A percentile compares a stretch with the other conserved stretches of the same genome.
Conservation (phyloP, 2,329 filamentous ascomycete genomes). For the Fonsecaea monophora region DNA sequence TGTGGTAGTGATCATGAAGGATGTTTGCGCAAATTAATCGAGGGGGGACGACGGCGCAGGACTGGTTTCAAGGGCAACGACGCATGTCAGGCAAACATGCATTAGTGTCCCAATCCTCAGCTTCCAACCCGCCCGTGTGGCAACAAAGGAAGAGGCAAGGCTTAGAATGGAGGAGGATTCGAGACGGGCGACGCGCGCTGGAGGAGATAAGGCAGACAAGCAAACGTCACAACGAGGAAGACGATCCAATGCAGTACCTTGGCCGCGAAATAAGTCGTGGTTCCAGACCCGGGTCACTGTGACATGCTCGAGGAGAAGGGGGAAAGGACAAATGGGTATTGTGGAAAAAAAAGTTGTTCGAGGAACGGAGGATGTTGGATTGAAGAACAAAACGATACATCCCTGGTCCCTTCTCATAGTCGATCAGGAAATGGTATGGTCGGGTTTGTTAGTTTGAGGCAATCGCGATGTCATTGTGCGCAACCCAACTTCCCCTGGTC, state of each 20-base stretch:
- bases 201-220: neutral
- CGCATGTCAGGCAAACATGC: constrained; percentile 32
- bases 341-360: constrained; percentile 2
- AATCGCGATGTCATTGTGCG: constrained; percentile 24
- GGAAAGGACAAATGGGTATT: neutral
- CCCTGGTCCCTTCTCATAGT: constrained; percentile 8
- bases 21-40: constrained; percentile 12
- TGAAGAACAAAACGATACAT: constrained; percentile 17
- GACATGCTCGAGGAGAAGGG: constrained; percentile 10
- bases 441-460: constrained; percentile 14
- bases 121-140: neutral
- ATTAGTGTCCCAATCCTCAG: constrained; percentile 20
- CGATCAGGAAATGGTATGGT: constrained; percentile 18
- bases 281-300: neutral
- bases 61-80: constrained; percentile 30
- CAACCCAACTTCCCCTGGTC: neutral
- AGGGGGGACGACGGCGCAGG: neutral
- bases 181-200: neutral
- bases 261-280: neutral
- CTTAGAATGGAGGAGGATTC: neutral
- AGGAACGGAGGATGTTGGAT: constrained; percentile 18
- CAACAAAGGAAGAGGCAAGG: constrained; percentile 8
- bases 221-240: neutral
- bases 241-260: neutral
- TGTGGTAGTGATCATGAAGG: constrained; percentile 46